Conservation (phyloP, 2,329 filamentous ascomycete species). For the Talaromyces amestolkiae region DNA sequence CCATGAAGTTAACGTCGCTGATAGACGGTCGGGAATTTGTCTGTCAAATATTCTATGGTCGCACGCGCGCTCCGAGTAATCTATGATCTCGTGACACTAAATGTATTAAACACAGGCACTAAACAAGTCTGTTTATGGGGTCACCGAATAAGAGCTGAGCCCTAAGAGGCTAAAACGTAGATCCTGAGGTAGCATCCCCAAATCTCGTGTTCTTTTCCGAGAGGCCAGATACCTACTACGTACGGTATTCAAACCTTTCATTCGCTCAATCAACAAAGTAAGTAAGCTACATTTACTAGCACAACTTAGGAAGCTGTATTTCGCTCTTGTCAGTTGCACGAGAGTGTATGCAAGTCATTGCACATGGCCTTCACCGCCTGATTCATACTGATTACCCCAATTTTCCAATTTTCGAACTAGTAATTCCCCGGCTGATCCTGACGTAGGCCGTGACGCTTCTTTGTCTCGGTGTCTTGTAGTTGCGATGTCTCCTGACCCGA, state of each 20-base stretch:
- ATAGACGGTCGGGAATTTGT: neutral
- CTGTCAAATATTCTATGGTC: neutral
- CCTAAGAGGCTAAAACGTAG: neutral
- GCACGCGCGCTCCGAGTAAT: neutral
- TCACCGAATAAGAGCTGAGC: neutral
- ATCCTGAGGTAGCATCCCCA: conserved; percentile 1
- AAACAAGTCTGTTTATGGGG: neutral
- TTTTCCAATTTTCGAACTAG: neutral
- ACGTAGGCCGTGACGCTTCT: conserved; percentile 9
- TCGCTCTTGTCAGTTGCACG: neutral
- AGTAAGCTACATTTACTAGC: neutral
- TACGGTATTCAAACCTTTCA: neutral
- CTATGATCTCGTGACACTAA: neutral
- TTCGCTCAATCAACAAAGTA: neutral
- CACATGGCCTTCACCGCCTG: conserved; percentile 8
- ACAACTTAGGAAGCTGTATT: conserved; percentile 1
- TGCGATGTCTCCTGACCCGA: conserved; percentile 1
- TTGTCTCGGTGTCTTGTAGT: neutral
- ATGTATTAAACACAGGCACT: neutral
- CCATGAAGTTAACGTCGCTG: neutral
- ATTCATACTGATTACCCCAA: neutral
- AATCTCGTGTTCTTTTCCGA: neutral
- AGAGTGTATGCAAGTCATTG: neutral
- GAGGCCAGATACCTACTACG: neutral
- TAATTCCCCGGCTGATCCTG: conserved; percentile 6